phyloP scores from a whole-genome alignment of 2,329 filamentous ascomycete genomes.

The Fusarium xyrophilum region DNA sequence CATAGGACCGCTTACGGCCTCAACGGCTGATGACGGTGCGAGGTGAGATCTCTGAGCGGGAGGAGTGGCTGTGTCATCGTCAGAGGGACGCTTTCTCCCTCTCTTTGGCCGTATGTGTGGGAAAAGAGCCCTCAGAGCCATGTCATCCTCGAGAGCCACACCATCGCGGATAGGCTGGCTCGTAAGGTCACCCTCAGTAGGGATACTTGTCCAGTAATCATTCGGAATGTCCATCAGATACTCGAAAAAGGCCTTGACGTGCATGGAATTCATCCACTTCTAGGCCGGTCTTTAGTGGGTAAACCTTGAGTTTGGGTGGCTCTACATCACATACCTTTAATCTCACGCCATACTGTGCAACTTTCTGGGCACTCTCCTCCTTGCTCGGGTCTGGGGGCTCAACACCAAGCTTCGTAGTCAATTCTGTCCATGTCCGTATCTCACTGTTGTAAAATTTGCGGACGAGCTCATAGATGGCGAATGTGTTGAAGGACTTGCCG shows the following conservation, averaged over 20 bases:
- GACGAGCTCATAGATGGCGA: slow-evolving; percentile 78
- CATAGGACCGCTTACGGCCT: slow-evolving; percentile 52
- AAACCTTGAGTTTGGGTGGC: background rate
- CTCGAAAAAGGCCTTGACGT: slow-evolving; percentile 93
- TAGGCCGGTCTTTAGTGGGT: slow-evolving; percentile 44
- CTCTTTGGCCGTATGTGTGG: slow-evolving; percentile 74
- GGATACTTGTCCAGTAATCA: slow-evolving; percentile 80
- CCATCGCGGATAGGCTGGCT: slow-evolving; percentile 76
- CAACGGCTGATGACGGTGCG: slow-evolving; percentile 57
- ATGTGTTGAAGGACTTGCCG: slow-evolving; percentile 84
- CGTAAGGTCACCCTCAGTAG: slow-evolving; percentile 67
- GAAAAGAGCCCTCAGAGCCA: slow-evolving; percentile 82
- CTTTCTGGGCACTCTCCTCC: slow-evolving; percentile 88
- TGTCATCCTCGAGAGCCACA: slow-evolving; percentile 84
- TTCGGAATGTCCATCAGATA: slow-evolving; percentile 81
- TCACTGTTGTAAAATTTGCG: slow-evolving; percentile 79
- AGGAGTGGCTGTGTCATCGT: slow-evolving; percentile 59
- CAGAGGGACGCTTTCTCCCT: slow-evolving; percentile 69
- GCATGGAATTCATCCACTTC: slow-evolving; percentile 98
- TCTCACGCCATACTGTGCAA: slow-evolving; percentile 92
- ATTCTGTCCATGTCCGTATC: slow-evolving; percentile 90
- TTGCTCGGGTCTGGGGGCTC: slow-evolving; percentile 82
- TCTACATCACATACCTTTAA: slow-evolving; percentile 69
- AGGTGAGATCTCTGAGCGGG: slow-evolving; percentile 68
- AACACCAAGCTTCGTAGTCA: slow-evolving; percentile 87